These are phyloP conservation scores for Rhodotorula sp. DNA, from an alignment of 1,284 basidiomycete species.

Conservation along the genomic window DNA sequence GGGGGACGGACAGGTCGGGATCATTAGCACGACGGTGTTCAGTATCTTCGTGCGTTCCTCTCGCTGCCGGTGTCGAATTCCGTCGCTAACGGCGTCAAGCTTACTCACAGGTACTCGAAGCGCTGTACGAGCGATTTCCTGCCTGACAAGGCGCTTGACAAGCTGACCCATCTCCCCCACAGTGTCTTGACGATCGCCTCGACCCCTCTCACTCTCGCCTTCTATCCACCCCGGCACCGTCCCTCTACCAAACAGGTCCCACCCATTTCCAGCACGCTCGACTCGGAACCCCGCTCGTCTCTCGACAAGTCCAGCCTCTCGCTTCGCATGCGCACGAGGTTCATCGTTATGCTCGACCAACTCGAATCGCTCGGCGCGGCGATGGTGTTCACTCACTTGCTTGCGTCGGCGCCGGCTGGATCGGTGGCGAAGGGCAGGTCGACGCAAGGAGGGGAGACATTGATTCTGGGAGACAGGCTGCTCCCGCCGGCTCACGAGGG, in stretches of 20 bases:
- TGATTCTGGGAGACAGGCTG: too few relatives aligned
- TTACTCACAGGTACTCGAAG: conserved; percentile 46
- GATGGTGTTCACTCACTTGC: conserved; percentile 57
- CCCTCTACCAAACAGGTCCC: conserved; percentile 29
- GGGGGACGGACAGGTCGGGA: conserved; percentile 52
- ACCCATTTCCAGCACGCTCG: conserved; percentile 12
- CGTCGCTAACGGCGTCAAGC: background rate
- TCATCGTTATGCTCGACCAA: conserved; percentile 82
- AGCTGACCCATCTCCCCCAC: background rate
- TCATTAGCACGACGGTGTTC: conserved; percentile 64
- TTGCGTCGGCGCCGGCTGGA: background rate
- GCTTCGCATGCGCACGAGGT: conserved; percentile 52
- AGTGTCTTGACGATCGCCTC: conserved; percentile 49
- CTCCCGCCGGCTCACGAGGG: too few relatives aligned
- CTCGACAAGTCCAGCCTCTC: background rate
- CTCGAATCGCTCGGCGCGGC: conserved; percentile 72
- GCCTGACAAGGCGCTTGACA: background rate
- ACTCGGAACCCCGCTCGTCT: conserved; percentile 48
- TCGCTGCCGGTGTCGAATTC: too few relatives aligned
- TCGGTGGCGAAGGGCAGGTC: too few relatives aligned
- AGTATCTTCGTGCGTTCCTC: conserved; percentile 65
- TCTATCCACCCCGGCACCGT: conserved; percentile 48
- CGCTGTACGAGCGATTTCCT: conserved; percentile 36
- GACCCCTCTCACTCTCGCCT: conserved; percentile 49
- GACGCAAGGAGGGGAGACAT: too few relatives aligned